Conservation (phyloP, 2,329 filamentous ascomycete genomes). For the Beauveria sp. region DNA sequence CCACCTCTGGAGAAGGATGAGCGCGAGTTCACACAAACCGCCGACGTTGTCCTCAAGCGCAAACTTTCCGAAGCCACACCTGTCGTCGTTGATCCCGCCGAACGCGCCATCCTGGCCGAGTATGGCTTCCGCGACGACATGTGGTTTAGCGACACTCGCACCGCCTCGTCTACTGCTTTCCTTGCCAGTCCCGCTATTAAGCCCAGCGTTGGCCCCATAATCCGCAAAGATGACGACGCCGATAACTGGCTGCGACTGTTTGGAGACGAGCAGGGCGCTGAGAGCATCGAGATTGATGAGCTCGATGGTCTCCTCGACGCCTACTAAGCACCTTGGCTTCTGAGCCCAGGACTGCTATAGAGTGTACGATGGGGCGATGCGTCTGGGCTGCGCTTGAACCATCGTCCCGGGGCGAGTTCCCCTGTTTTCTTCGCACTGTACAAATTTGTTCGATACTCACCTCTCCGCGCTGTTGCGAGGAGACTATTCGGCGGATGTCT, state of each 20-base stretch:
- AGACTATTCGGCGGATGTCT: slow-evolving; percentile 19
- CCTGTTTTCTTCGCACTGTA: slow-evolving; percentile 5
- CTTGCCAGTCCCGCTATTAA: slow-evolving; percentile 49
- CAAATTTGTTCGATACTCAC: slow-evolving; percentile 8
- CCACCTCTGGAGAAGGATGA: slow-evolving; percentile 91
- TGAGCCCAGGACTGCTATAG: slow-evolving; percentile 12
- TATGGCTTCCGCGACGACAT: slow-evolving; percentile 39
- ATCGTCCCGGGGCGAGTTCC: slow-evolving; percentile 1
- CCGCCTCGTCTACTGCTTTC: slow-evolving; percentile 32
- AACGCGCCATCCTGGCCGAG: slow-evolving; percentile 24
- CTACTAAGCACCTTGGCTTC: slow-evolving; percentile 41
- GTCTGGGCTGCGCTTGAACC: slow-evolving; percentile 15
- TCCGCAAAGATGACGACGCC: slow-evolving; percentile 31
- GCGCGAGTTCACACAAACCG: slow-evolving; percentile 93
- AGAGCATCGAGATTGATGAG: slow-evolving; percentile 87
- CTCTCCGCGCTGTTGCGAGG: background rate
- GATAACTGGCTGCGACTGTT: slow-evolving; percentile 35
- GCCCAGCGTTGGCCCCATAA: slow-evolving; percentile 22
- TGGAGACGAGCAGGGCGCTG: slow-evolving; percentile 65
- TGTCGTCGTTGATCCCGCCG: slow-evolving; percentile 21
- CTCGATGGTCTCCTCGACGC: slow-evolving; percentile 79
- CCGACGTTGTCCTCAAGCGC: slow-evolving; percentile 68
- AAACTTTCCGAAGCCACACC: slow-evolving; percentile 43
- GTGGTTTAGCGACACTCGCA: slow-evolving; percentile 44
- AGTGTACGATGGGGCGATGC: slow-evolving; percentile 8